Evolutionary conservation across 352 stramenopile genomes (phyloP), one percentile per base, ranked within the genome.

Genomic region (Phytophthora sansomeana): DNA sequence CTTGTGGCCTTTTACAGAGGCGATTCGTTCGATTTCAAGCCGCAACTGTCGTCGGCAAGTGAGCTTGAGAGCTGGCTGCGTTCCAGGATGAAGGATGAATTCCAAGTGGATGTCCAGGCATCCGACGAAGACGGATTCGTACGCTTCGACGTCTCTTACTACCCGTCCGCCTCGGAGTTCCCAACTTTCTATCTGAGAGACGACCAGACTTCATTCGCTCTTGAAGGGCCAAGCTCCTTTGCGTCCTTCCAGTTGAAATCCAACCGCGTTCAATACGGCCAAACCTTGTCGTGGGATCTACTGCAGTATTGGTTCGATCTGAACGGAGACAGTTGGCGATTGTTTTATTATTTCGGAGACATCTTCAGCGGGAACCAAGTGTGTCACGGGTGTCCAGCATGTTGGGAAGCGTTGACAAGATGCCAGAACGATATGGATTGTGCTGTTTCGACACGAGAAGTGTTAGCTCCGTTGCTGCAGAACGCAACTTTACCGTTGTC

Each of bases 351-450:
- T 29, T 54, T 19, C 3, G 36, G 30, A 5, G 61, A 64, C 36
- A 57, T 69, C 30, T 71, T 60, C 19, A 53, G 16, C 6, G 49
- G 48, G 1, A 16, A 26, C 3, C 48, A 57, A 11, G 49, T 71
- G 24, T 71, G 63, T 16, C 21, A 60, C 14, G 47, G 42, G 6
- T 71, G 63, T n/a, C 41, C 63, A 4, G 56, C 61, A 17, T 67
- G 55, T 32, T 71, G 24, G 55, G 47, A 66, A n/a, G 63, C 63
- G 33, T 41, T 67, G 49, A 57, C 55, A 7, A 49, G 58, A 14
- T 72, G 64, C 24, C 49, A 56, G 39, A 54, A 62, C 17, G 39
- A 72, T 54, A 38, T 63, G 42, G 64, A 72, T 13, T 72, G 64
- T 17, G 8, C 19, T 21, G 21, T 53, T 16, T 72, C 64, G 19